A percentile compares a stretch with the other conserved stretches of the same genome.
Evolutionary conservation across 495 filamentous ascomycete species (phyloP).

Genomic region (Lophiotrema nucula): DNA sequence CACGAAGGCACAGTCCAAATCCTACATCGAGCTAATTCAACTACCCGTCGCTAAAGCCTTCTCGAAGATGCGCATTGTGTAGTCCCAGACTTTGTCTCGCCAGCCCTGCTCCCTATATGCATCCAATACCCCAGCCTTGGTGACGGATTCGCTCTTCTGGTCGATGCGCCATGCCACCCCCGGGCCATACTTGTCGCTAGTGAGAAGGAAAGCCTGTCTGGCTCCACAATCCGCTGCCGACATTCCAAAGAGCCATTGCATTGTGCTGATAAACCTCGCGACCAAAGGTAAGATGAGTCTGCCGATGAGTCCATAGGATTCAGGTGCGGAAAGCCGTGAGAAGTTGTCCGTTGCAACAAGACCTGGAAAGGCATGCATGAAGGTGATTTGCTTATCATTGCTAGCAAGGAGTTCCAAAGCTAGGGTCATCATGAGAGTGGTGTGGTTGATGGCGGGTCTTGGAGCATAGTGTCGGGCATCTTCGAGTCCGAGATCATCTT

Average conservation of each 20-base stretch:
- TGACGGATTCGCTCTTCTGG: neutral
- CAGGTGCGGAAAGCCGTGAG: neutral
- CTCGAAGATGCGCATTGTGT: neutral
- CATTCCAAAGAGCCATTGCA: neutral
- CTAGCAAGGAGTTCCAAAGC: neutral
- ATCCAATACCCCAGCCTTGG: neutral
- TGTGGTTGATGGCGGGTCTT: neutral
- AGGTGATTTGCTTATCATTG: conserved; percentile 1
- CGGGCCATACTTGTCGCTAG: neutral
- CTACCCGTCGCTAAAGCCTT: neutral
- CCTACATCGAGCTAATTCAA: neutral
- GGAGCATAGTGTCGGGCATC: neutral
- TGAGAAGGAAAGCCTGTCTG: neutral
- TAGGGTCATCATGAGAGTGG: neutral
- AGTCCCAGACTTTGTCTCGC: neutral
- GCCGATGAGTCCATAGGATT: neutral
- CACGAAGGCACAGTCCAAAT: neutral
- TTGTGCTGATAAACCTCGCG: neutral
- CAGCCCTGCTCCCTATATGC: neutral
- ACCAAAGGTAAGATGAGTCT: neutral
- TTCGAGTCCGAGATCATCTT: conserved; percentile 1
- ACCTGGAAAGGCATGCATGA: conserved; percentile 1
- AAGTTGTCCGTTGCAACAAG: neutral
- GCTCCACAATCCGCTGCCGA: neutral
- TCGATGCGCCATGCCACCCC: neutral